Evolutionary conservation across 257 asterid genomes (phyloP), one percentile per base, ranked within the genome.

Genomic region (Scutellaria minor): DNA sequence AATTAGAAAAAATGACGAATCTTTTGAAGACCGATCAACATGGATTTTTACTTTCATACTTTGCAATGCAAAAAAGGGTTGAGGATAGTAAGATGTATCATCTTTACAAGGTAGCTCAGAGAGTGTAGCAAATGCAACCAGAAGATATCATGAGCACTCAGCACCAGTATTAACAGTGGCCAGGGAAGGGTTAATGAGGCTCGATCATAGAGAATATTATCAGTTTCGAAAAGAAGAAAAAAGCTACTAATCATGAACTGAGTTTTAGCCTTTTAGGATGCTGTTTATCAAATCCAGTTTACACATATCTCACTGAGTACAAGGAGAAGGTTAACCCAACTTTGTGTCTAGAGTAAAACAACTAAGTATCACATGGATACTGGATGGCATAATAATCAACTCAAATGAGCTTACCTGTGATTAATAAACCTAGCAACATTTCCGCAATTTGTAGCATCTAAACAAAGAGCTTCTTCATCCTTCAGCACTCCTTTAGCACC

Each of bases 401-500:
- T 6, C 44, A 59, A 68, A 70, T 22, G 27, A 66, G 67, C 77
- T 62, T 71, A 90, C 99, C 96, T 88, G 80, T 88, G 99, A 79
- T 95, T 95, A 35, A 95, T 88, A 80, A 92, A 92, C 81, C 97
- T 88, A 39, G 91, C 94, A 72, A 90, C 87, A 85, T 95, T 95
- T 64, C 98, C 99, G 77, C 83, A 95, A 77, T 72, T 74, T 45
- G 98, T 87, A 71, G 96, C 96, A 83, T 92, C 97, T 75, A 95
- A 82, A 77, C 96, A 95, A 71, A 95, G 93, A 71, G 99, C 96
- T 72, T 95, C 96, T 40, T 92, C 94, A 66, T 95, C 97, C 80
- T 88, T 92, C 48, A 86, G 77, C 64, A 80, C 95, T 48, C 81
- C 86, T 69, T 83, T 86, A 6, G 90, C 86, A 56, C 83, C 75